Conservation (phyloP, 768 basidiomycete species). For the Mycena capillaripes region DNA sequence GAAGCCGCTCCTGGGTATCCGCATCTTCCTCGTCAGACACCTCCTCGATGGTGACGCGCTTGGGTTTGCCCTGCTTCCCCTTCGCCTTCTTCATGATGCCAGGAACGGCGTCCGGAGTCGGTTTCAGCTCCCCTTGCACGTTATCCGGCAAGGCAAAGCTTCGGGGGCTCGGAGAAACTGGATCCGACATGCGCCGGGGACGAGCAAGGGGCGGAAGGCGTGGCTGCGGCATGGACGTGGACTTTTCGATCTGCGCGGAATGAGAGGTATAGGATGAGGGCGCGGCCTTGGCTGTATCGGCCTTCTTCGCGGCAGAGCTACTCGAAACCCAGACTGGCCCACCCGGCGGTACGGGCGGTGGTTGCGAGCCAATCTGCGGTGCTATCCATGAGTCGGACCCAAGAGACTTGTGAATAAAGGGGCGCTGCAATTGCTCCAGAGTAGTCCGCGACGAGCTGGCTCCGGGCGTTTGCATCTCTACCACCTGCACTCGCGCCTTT, state of each 20-base stretch:
- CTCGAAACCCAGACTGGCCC: constrained; percentile 25
- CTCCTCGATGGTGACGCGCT: constrained; percentile 59
- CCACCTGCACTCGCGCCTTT: constrained; percentile 23
- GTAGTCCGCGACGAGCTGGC: constrained; percentile 39
- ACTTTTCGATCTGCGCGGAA: constrained; percentile 41
- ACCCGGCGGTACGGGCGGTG: constrained; percentile 10
- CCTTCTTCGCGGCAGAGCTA: constrained; percentile 30
- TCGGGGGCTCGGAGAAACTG: constrained; percentile 42
- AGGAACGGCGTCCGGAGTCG: constrained; percentile 18
- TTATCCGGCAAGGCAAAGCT: constrained; percentile 34
- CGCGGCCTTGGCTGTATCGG: not conserved
- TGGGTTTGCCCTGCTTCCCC: constrained; percentile 47
- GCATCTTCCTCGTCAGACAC: constrained; percentile 57
- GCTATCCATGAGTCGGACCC: constrained; percentile 20
- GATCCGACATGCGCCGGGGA: constrained; percentile 48
- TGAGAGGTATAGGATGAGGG: not conserved
- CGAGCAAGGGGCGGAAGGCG: constrained; percentile 33
- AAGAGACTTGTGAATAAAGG: constrained; percentile 32
- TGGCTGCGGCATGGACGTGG: constrained; percentile 34
- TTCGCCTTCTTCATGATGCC: constrained; percentile 40
- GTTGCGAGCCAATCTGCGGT: not conserved
- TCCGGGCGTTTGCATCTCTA: constrained; percentile 33
- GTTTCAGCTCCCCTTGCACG: constrained; percentile 16
- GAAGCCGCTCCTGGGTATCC: constrained; percentile 46
- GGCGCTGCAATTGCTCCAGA: constrained; percentile 37